Evolutionary conservation across 1,284 basidiomycete species (phyloP).

Genomic region (Ustilago crameri): DNA sequence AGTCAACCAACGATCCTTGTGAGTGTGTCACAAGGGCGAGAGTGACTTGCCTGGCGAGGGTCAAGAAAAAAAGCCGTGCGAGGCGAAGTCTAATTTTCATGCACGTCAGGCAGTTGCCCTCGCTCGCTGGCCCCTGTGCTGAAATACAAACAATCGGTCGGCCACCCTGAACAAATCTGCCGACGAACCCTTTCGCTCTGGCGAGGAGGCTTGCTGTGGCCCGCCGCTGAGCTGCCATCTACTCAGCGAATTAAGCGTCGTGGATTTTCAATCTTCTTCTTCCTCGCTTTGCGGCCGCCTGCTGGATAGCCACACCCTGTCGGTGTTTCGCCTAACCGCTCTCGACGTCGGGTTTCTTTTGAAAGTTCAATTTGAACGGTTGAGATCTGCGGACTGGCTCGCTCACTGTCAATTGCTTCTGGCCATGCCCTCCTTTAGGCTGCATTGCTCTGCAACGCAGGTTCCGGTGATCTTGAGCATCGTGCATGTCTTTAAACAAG

Average conservation of each 20-base stretch:
- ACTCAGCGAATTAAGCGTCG: neutral
- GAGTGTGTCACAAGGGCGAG: neutral
- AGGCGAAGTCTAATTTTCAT: slow-evolving; percentile 1
- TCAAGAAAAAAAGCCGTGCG: slow-evolving; percentile 3
- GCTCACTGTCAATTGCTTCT: too few relatives aligned
- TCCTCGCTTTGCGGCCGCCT: too few relatives aligned
- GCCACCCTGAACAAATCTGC: neutral
- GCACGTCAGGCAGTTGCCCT: neutral
- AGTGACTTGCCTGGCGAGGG: neutral
- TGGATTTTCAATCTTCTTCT: slow-evolving; percentile 6
- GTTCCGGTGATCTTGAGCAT: too few relatives aligned
- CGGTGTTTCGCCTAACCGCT: too few relatives aligned
- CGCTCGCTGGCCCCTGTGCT: too few relatives aligned
- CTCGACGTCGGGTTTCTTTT: too few relatives aligned
- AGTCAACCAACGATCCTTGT: neutral
- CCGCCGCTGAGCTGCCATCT: neutral
- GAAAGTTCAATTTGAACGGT: too few relatives aligned
- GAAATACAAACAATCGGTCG: neutral
- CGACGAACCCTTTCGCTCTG: neutral
- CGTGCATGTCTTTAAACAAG: too few relatives aligned
- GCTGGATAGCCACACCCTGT: too few relatives aligned
- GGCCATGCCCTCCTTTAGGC: too few relatives aligned
- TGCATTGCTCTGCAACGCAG: too few relatives aligned
- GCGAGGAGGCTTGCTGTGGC: neutral
- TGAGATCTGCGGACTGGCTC: too few relatives aligned